Evolutionary conservation across 352 stramenopile species (phyloP), one percentile per base, ranked within the genome.

Genomic region (Pythium dissimile): DNA sequence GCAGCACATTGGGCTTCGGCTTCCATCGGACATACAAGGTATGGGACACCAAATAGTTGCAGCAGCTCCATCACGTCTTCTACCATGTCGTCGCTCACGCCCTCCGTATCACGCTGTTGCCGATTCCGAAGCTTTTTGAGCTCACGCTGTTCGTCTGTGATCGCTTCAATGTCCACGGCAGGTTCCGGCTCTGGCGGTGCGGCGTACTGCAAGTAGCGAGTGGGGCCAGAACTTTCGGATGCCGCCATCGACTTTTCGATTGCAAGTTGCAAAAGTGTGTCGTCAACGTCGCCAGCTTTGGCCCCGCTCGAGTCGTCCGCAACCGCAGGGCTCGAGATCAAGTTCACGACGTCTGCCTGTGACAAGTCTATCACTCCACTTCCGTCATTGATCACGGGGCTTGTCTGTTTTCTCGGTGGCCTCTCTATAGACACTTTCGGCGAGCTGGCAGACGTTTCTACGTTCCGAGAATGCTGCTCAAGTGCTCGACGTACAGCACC

Each of bases 1-100:
- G 86, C 83, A 7, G 94, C 96, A 72, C 97, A 99, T 70, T 99
- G 97, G 4, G 97, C 97, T 75, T 99, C 98, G 2, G 98, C 98
- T 76, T 99, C 98, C 75, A 98, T 98, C 1, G 98, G 97, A n/a
- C 96, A 97, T 27, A 99, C 92, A n/a, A 99, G 68, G 69, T 97
- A 99, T 0, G 98, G 98, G 16, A 99, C 89, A 3, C 97, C 97
- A 80, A 99, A 99, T 3, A 99, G 69, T n/a, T 74, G 80, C 16
- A 99, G 66, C 12, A 99, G 70, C 6, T 95, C 75, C 77, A 99
- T 97, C 4, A 99, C 90, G 48, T 99, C 96, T 38, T 94, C 76
- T 37, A 97, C 92, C 96, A 99, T 99, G 63, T 99, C 96, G 41
- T 99, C 94, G 16, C 92, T 98, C 23, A 99, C 86, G 12, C 86